Base-by-base conservation (phyloP, 2,329 filamentous ascomycete species). In the Fusarium sp. region DNA sequence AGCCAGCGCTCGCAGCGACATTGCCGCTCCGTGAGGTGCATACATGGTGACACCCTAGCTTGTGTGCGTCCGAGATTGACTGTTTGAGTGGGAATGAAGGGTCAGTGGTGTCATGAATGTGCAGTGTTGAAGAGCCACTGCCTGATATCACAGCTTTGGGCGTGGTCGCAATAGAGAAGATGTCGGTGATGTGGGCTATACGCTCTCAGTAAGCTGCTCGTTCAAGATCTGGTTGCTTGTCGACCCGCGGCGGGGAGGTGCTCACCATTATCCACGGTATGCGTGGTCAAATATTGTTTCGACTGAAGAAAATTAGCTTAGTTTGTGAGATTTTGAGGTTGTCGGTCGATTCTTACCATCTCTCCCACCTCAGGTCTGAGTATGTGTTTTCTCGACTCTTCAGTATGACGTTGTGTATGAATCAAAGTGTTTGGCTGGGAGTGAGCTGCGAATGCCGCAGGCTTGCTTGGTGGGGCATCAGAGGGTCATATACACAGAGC, bases 241-340 rank as follows among this genome's bases (percentile, higher is more conserved):
- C 47, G 25, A 40, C 58, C 50, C 49, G 53, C 70, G 53, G 70
- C 75, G 63, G 74, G 68, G 60, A 75, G 74, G 72, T 50, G 73
- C 81, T 75, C 76, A 92, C 92, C 93, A 81, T 93, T 86, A 75
- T 96, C 91, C 76, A 97, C 87, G 39, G 93, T 94, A 77, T 97
- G 92, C 68, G 91, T 90, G 72, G 94, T 96, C 63, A 99, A 86
- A 76, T 97, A 99, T 89, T 98, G 95, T 81, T 98, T 98, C 53
- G 95, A 99, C 95, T 97, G 58, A 56, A 15, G 24, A 7, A 43
- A 43, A 41, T 61, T 46, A 64, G 55, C 41, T 39, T 19, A 12
- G n/a, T 40, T 26, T 12, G 26, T 25, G 29, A 4, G n/a, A n/a
- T 42, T 6, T 4, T n/a, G 11, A 8, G 5, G 22, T 3, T 26